Evolutionary conservation across 306 rosid species (phyloP), one percentile per base, ranked within the genome.

Genomic region (Trifolium fragiferum): DNA sequence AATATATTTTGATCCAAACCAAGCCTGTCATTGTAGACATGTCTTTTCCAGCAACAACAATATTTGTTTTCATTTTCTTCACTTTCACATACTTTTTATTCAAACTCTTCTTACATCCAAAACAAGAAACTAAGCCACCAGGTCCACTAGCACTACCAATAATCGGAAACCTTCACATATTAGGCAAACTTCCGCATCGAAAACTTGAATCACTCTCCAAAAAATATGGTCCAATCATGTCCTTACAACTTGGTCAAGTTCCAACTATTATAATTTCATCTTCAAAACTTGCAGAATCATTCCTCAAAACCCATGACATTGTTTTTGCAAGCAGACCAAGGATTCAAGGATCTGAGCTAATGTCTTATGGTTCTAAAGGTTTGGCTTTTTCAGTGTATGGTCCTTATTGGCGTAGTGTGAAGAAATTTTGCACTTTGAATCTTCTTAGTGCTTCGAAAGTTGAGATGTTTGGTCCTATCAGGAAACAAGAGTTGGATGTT

Each of bases 361-460:
- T 69, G 0, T 0, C 40, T 1, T 57, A 65, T 8, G 78, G 76
- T 49, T 0, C 51, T 4, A 79, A 70, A 70, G 83, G 86, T 18
- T 0, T 83, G 1, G 73, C 3, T 2, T 53, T 72, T 2, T 3
- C 60, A 4, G 44, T 68, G 61, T 80, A 57, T 23, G 63, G 63
- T 57, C 63, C 63, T 21, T 23, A 57, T 57, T 57, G 63, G 63
- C 63, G 35, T 21, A 66, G 58, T 40, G 8, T 80, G 49, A 84
- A 66, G 68, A 84, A 84, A 47, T 10, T 84, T 6, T 68, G 82
- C 21, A 37, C 30, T 1, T 21, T 72, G 2, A 78, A 80, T 4
- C 77, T 84, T 49, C 46, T 84, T 1, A 27, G 21, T 49, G 1
- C 80, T 4, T 49, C 80, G 2, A 80, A 60, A 14, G 15, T 68